A percentile compares a stretch with the other conserved stretches of the same genome.
These are phyloP conservation scores for Coemansia sp. DNA, from an alignment of 192 early-diverging fungal genomes.

Conservation along the genomic window DNA sequence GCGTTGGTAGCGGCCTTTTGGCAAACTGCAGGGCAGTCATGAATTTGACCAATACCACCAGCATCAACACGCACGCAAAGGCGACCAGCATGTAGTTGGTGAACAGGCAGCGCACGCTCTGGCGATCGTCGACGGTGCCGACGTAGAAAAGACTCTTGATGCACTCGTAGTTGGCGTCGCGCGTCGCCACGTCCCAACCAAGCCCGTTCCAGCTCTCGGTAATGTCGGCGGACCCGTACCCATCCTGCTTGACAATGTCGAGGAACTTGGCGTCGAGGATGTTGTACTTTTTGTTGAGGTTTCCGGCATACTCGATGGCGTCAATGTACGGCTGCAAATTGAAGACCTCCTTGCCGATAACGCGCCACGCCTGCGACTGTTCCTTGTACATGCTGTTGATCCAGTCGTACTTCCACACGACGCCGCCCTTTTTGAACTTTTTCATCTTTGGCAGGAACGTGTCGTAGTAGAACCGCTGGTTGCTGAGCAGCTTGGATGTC, in stretches of 20 bases:
- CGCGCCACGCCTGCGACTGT: constrained; percentile 50
- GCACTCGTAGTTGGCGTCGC: constrained; percentile 60
- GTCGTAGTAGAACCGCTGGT: constrained; percentile 23
- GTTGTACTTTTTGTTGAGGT: constrained; percentile 42
- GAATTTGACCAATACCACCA: constrained; percentile 80
- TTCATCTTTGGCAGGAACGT: constrained; percentile 22
- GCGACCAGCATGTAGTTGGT: constrained; percentile 85
- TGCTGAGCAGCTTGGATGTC: constrained; percentile 17
- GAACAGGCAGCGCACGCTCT: constrained; percentile 70
- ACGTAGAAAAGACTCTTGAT: constrained; percentile 81
- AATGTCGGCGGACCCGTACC: constrained; percentile 53
- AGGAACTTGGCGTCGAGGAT: constrained; percentile 51
- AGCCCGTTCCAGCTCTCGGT: constrained; percentile 40
- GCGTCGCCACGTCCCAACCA: constrained; percentile 21
- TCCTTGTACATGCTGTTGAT: constrained; percentile 54
- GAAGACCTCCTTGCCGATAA: constrained; percentile 64
- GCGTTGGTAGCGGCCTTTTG: constrained; percentile 67
- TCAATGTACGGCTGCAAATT: constrained; percentile 61
- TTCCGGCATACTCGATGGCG: constrained; percentile 17
- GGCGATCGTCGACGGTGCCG: constrained; percentile 75
- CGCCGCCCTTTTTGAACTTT: constrained; percentile 58
- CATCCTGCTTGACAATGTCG: constrained; percentile 29
- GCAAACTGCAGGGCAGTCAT: constrained; percentile 74
- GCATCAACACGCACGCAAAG: constrained; percentile 68
- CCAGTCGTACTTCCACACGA: constrained; percentile 58